phyloP scores from a whole-genome alignment of 371 early-diverging fungal species.

The Synchytrium microbalum region DNA sequence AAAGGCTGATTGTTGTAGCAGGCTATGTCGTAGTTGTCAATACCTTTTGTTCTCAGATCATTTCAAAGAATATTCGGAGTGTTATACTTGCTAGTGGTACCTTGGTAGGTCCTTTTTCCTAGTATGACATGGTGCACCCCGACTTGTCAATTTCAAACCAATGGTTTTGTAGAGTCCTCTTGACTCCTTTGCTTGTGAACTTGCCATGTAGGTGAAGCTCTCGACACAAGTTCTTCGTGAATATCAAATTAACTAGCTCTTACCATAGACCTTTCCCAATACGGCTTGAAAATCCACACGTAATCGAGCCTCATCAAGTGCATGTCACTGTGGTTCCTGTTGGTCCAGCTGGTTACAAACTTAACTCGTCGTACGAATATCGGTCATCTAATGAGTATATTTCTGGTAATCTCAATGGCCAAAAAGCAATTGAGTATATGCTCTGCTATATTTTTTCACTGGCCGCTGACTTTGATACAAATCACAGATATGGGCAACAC shows the following conservation, averaged over 20 bases:
- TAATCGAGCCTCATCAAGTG: slow-evolving; percentile 34
- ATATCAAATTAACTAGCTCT: background rate
- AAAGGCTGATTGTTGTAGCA: slow-evolving; percentile 7
- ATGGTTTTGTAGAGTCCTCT: slow-evolving; percentile 30
- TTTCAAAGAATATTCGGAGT: slow-evolving; percentile 9
- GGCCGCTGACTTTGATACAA: too few relatives aligned
- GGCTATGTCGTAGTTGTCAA: slow-evolving; percentile 12
- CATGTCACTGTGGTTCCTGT: slow-evolving; percentile 19
- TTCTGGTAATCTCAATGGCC: too few relatives aligned
- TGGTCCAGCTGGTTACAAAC: slow-evolving; percentile 16
- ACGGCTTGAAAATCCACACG: slow-evolving; percentile 42
- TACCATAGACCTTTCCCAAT: slow-evolving; percentile 29
- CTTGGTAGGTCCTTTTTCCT: slow-evolving; percentile 13
- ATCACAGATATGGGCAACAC: slow-evolving; percentile 31
- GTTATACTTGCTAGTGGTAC: slow-evolving; percentile 35
- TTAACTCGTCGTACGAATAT: slow-evolving; percentile 33
- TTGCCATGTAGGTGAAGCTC: slow-evolving; percentile 16
- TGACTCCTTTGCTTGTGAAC: slow-evolving; percentile 31
- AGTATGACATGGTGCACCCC: background rate
- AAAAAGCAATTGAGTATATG: too few relatives aligned
- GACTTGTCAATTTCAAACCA: background rate
- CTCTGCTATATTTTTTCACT: too few relatives aligned
- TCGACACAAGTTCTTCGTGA: slow-evolving; percentile 4
- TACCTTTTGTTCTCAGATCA: slow-evolving; percentile 10
- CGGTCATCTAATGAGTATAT: slow-evolving; percentile 26